Conservation (phyloP, 371 early-diverging fungal species). For the Mycotypha africana region DNA sequence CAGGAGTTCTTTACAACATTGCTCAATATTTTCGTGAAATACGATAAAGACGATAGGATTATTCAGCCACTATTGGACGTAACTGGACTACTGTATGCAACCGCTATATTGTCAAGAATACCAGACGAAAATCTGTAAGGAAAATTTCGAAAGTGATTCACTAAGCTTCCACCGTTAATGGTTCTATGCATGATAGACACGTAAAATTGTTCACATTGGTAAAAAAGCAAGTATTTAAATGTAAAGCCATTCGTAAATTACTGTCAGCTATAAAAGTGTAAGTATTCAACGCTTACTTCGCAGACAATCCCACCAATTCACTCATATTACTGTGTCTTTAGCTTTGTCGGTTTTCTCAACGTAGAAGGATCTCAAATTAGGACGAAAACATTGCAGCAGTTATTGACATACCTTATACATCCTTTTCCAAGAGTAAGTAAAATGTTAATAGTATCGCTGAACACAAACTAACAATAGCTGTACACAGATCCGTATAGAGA, state of each 20-base stretch:
- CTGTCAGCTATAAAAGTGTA: conserved; percentile 45
- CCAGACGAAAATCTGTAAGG: conserved; percentile 32
- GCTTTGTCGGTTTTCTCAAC: conserved; percentile 32
- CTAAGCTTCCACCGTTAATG: too few relatives aligned
- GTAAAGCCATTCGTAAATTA: conserved; percentile 40
- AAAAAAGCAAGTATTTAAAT: conserved; percentile 33
- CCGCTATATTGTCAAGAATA: conserved; percentile 39
- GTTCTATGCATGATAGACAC: conserved; percentile 23
- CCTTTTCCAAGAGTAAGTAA: conserved; percentile 44
- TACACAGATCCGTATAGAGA: conserved; percentile 41
- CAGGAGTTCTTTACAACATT: conserved; percentile 32
- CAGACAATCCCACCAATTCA: not conserved
- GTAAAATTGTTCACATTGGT: conserved; percentile 18
- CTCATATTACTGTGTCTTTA: conserved; percentile 1
- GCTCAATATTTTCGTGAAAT: conserved; percentile 34
- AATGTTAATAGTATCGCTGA: not conserved
- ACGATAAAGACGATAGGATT: conserved; percentile 59
- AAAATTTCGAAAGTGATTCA: not conserved
- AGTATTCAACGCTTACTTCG: conserved; percentile 3
- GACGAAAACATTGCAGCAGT: conserved; percentile 37
- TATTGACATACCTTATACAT: conserved; percentile 44
- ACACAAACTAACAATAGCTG: not conserved
- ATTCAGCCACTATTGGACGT: conserved; percentile 63
- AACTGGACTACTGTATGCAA: conserved; percentile 59
- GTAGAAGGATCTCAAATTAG: conserved; percentile 21